Conservation (phyloP, 208 protist genomes). For the Acanthamoeba castellanii region DNA sequence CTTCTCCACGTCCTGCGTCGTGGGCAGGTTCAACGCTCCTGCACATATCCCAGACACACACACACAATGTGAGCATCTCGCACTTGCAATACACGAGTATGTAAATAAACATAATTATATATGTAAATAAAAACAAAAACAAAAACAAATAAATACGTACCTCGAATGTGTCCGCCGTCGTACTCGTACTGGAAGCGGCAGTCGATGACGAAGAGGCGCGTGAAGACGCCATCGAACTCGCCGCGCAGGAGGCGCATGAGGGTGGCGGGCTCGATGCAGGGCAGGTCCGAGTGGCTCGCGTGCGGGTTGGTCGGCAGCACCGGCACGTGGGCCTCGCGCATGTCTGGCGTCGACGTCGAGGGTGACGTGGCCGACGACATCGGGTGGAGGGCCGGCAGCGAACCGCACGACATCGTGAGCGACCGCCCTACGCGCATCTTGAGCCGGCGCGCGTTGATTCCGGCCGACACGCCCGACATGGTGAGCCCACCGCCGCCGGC, state of each 20-base stretch:
- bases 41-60: too few species aligned
- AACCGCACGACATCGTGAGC: not conserved
- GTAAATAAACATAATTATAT: not conserved
- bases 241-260: not conserved
- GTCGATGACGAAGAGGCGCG: constrained; percentile 74
- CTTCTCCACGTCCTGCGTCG: constrained; percentile 47
- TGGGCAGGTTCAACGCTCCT: not conserved
- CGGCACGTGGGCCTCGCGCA: not conserved
- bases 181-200: constrained; percentile 82
- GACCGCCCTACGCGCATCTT: not conserved
- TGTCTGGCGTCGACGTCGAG: not conserved
- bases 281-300: constrained; percentile 6
- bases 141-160: constrained; percentile 25
- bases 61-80: too few species aligned
- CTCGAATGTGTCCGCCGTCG: constrained; percentile 80
- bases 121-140: not conserved
- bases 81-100: too few species aligned
- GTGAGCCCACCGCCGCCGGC: not conserved
- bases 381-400: not conserved
- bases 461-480: not conserved
- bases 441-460: not conserved
- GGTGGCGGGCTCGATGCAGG: constrained; percentile 29
- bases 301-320: constrained; percentile 30
- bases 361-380: not conserved
- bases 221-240: not conserved